Percentiles rank a stretch among this genome's conserved stretches.
These are phyloP conservation scores for Physaria fendleri DNA, from an alignment of 345 rosid species.

Conservation along the genomic window DNA sequence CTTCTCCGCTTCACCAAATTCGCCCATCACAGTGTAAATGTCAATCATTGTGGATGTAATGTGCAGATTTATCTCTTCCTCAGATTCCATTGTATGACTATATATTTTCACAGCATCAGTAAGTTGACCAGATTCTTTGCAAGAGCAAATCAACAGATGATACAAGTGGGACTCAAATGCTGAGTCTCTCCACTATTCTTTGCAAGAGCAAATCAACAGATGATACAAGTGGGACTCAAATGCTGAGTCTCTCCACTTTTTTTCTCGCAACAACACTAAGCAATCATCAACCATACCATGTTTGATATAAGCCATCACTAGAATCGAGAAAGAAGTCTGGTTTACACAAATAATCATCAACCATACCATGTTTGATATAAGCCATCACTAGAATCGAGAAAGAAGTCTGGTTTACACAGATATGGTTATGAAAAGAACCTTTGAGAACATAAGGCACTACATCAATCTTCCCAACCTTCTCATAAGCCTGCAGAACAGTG, in stretches of 20 bases:
- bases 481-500: constrained; percentile 66
- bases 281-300: constrained; percentile 63
- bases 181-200: constrained; percentile 84
- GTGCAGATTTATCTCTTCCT: constrained; percentile 56
- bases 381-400: constrained; percentile 83
- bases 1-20: constrained; percentile 52
- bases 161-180: constrained; percentile 73
- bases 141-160: constrained; percentile 77
- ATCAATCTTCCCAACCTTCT: constrained; percentile 53
- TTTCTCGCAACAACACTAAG: constrained; percentile 48
- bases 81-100: constrained; percentile 36
- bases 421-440: constrained; percentile 57
- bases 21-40: constrained; percentile 47
- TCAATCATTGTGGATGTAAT: constrained; percentile 76
- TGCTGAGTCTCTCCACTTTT: constrained; percentile 60
- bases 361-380: constrained; percentile 64
- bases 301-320: constrained; percentile 81
- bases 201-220: constrained; percentile 77
- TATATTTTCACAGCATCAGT: constrained; percentile 61
- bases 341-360: constrained; percentile 66
- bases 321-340: constrained; percentile 75
- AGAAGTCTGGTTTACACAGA: constrained; percentile 59
- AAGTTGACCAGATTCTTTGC: constrained; percentile 65
- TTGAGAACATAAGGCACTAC: constrained; percentile 57
- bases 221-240: constrained; percentile 85